Evolutionary conservation across 257 asterid genomes (phyloP).

Genomic region (Scutellaria baicalensis): DNA sequence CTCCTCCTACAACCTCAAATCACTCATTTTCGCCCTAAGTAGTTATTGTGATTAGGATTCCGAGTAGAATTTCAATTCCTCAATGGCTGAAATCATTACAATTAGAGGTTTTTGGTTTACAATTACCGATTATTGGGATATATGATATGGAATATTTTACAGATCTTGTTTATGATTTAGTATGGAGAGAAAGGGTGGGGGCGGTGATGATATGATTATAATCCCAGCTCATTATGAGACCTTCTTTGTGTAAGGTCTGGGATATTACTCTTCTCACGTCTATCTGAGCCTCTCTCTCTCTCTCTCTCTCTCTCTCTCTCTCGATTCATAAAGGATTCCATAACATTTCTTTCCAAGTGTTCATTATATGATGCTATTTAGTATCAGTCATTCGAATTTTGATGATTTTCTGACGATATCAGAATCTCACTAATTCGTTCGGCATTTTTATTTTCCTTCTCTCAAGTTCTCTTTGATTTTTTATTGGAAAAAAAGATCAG

Average conservation of each 20-base stretch:
- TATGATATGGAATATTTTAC: no score
- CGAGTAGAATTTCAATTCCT: no score
- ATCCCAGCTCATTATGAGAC: conserved; percentile 39
- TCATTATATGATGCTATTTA: conserved; percentile 10
- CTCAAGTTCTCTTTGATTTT: neutral
- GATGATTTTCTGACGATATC: conserved; percentile 10
- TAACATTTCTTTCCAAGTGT: neutral
- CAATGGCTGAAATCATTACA: no score
- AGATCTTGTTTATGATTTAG: no score
- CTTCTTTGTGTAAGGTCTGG: conserved; percentile 35
- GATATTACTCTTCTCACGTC: conserved; percentile 7
- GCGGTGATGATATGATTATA: conserved; percentile 24
- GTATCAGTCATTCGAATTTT: conserved; percentile 22
- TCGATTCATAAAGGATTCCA: neutral
- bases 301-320: neutral
- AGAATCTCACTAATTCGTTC: neutral
- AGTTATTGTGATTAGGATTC: no score
- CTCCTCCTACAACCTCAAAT: no score
- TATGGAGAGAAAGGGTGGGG: neutral
- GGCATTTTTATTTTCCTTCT: neutral
- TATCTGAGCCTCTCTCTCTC: conserved; percentile 16
- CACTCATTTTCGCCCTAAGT: no score
- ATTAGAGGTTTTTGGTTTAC: no score
- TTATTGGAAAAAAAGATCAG: no score
- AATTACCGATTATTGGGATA: no score